phyloP scores from a whole-genome alignment of 768 basidiomycete species.

The Suillus occidentalis region DNA sequence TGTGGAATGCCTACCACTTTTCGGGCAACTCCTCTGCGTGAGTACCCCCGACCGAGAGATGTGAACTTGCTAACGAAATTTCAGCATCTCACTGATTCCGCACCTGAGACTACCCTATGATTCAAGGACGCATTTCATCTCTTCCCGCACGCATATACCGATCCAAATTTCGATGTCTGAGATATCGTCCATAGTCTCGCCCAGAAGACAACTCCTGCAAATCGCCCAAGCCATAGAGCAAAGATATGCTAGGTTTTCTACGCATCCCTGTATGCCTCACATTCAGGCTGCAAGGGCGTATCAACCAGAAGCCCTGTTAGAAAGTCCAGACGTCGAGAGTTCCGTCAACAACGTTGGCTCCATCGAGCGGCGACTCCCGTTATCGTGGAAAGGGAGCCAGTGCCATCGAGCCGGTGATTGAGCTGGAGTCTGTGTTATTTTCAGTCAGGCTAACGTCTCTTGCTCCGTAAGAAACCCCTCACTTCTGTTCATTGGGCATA shows the following conservation, averaged over 20 bases:
- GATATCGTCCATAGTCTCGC: background rate
- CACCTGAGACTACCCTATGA: background rate
- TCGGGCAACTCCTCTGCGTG: slow-evolving; percentile 1
- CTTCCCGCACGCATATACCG: slow-evolving; percentile 3
- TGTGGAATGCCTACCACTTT: slow-evolving; percentile 1
- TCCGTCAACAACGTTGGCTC: slow-evolving; percentile 3
- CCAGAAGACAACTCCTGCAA: background rate
- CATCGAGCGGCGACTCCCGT: slow-evolving; percentile 1
- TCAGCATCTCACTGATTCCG: background rate
- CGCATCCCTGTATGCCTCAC: slow-evolving; percentile 2
- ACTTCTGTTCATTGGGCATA: background rate
- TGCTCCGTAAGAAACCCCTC: background rate
- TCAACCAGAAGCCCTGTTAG: background rate
- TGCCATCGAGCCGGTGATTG: background rate
- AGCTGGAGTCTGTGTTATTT: slow-evolving; percentile 1
- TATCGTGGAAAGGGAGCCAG: background rate
- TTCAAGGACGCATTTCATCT: background rate
- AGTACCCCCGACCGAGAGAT: background rate
- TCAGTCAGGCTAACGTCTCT: background rate
- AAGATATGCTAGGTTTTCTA: background rate
- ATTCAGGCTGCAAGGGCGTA: slow-evolving; percentile 4
- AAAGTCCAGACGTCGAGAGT: background rate
- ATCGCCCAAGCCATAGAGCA: background rate
- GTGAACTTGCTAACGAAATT: background rate
- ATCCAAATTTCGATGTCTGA: background rate